A percentile compares a stretch with the other conserved stretches of the same genome.
Evolutionary conservation across 2,329 filamentous ascomycete species (phyloP).

Genomic region (Trichoderma endophyticum): DNA sequence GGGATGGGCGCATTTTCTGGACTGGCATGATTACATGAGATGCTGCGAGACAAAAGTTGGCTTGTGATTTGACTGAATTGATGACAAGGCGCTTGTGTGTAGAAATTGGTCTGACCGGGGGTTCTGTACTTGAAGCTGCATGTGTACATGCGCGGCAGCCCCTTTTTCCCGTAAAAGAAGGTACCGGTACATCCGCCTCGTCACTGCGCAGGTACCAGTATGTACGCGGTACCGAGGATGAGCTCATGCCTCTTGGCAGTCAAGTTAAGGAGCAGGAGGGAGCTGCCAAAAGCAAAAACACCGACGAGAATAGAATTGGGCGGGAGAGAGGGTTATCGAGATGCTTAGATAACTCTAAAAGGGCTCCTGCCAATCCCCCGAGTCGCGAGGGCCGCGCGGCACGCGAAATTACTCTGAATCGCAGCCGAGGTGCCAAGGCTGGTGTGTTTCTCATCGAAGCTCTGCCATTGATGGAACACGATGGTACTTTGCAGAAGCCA

Average conservation of each 20-base stretch:
- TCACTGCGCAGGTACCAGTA: not conserved
- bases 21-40: not conserved
- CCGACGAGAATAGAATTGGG: not conserved
- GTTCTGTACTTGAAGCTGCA: not conserved
- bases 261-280: not conserved
- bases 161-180: not conserved
- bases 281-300: not conserved
- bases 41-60: not conserved
- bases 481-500: not conserved
- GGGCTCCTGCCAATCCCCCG: not conserved
- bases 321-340: not conserved
- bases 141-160: not conserved
- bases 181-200: not conserved
- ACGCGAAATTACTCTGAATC: slow-evolving; percentile 15
- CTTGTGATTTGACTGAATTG: not conserved
- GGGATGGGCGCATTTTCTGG: slow-evolving; percentile 7
- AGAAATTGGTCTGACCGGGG: not conserved
- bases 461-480: not conserved
- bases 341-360: slow-evolving; percentile 2
- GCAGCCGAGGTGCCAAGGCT: slow-evolving; percentile 14
- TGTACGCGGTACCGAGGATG: not conserved
- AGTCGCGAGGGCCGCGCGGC: not conserved
- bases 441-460: not conserved
- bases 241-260: not conserved
- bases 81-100: not conserved